A percentile compares a stretch with the other conserved stretches of the same genome.
These are phyloP conservation scores for Begonia loranthoides DNA, from an alignment of 306 rosid genomes.

Conservation along the genomic window DNA sequence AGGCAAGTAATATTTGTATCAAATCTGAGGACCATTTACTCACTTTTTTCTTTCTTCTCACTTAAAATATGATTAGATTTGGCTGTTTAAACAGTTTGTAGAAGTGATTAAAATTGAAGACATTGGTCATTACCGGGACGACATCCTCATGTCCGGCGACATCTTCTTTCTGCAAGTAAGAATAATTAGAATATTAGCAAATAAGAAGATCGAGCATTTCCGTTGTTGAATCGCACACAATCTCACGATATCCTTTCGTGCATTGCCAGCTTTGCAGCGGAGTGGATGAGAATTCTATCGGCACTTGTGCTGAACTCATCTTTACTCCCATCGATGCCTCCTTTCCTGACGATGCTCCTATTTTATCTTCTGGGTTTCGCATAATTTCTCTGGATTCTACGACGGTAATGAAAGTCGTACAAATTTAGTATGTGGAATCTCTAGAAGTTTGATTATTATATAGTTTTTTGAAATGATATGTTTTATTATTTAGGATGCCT, in stretches of 20 bases:
- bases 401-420: conserved; percentile 25
- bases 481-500: conserved; percentile 37
- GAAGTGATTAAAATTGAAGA: conserved; percentile 81
- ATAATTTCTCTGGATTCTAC: conserved; percentile 79
- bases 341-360: conserved; percentile 93
- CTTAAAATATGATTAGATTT: conserved; percentile 6
- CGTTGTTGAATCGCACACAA: too few relatives aligned
- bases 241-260: neutral
- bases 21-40: too few relatives aligned
- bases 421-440: neutral
- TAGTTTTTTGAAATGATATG: conserved; percentile 3
- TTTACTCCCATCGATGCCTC: conserved; percentile 99
- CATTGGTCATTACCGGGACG: conserved; percentile 77
- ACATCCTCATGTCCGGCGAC: conserved; percentile 68
- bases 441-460: neutral
- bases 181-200: neutral
- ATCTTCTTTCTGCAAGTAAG: conserved; percentile 86
- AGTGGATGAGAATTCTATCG: conserved; percentile 77
- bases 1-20: conserved; percentile 34
- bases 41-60: too few relatives aligned
- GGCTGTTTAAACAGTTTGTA: conserved; percentile 49
- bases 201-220: too few relatives aligned
- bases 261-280: conserved; percentile 70
- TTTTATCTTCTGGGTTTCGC: conserved; percentile 90
- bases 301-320: conserved; percentile 78